Base-by-base conservation (phyloP, 2,329 filamentous ascomycete species). In the Penicillium sp. region DNA sequence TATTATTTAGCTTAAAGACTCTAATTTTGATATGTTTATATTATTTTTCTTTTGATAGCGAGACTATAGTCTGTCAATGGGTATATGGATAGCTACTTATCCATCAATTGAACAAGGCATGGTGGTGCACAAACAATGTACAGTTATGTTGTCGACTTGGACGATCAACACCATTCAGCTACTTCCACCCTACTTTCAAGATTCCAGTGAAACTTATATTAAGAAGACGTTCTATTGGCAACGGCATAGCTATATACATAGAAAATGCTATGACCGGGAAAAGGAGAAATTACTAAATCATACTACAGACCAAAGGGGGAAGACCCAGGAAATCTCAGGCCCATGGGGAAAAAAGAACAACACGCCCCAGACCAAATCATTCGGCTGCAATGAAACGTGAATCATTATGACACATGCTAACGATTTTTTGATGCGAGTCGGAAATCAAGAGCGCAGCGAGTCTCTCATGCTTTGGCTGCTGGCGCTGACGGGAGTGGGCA, bases 381-480 rank as follows among this genome's bases (percentile, higher is more conserved):
- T 53, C 8, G 48, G 58, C 57, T 60, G 58, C 56, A 63, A 66
- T 61, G 62, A 67, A 67, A 62, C 59, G 57, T 66, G 57, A 61
- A 61, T 67, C 64, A 64, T 65, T 64, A 59, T 62, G 53, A 59
- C 62, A 67, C 57, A 65, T 65, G 58, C 57, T 59, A 59, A 45
- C 34, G 34, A 29, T 24, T 50, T 53, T 53, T 50, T 18, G 21
- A 46, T 41, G 44, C 53, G 46, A 40, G 18, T 27, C 22, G 18
- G 16, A 40, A 22, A 34, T 69, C 75, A 88, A 67, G 83, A 86
- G 73, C 93, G 92, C 56, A 91, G 80, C 14, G 88, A 88, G 73
- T 97, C 93, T 67, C 90, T 85, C 82, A 87, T 91, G 79, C 92
- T 97, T 77, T 92, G 88, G 60, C 89, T 88, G 79, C 92, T 97